Conservation (phyloP, 2,329 filamentous ascomycete genomes). For the Trichoderma endophyticum region DNA sequence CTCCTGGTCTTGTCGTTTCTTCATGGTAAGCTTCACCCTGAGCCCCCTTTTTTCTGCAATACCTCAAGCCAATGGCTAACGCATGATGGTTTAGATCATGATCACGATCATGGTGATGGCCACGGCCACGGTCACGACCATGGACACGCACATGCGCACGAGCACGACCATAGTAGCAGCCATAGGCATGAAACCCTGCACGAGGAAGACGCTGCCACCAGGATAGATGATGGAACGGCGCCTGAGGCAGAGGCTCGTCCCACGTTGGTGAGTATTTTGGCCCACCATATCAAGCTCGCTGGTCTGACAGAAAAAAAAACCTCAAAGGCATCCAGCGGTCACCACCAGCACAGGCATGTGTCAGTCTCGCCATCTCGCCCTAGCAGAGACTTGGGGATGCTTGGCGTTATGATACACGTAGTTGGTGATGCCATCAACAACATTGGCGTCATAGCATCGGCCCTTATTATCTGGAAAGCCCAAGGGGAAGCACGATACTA, state of each 20-base stretch:
- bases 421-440: slow-evolving; percentile 74
- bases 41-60: slow-evolving; percentile 25
- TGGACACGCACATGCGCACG: slow-evolving; percentile 34
- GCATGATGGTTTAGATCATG: background rate
- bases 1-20: slow-evolving; percentile 63
- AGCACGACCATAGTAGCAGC: slow-evolving; percentile 21
- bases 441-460: slow-evolving; percentile 68
- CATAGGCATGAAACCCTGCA: background rate
- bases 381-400: slow-evolving; percentile 63
- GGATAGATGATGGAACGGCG: slow-evolving; percentile 12
- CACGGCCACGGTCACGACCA: slow-evolving; percentile 25
- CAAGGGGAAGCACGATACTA: slow-evolving; percentile 60
- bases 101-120: background rate
- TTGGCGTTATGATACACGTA: slow-evolving; percentile 68
- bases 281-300: background rate
- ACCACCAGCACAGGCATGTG: slow-evolving; percentile 51
- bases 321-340: slow-evolving; percentile 27
- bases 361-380: slow-evolving; percentile 31
- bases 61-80: background rate
- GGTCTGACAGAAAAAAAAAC: background rate
- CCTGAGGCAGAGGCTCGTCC: slow-evolving; percentile 20
- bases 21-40: slow-evolving; percentile 48
- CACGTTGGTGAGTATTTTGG: slow-evolving; percentile 21
- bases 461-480: slow-evolving; percentile 65
- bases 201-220: slow-evolving; percentile 17